These are phyloP conservation scores for Fraxinus pennsylvanica DNA, from an alignment of 257 asterid genomes.

Conservation along the genomic window DNA sequence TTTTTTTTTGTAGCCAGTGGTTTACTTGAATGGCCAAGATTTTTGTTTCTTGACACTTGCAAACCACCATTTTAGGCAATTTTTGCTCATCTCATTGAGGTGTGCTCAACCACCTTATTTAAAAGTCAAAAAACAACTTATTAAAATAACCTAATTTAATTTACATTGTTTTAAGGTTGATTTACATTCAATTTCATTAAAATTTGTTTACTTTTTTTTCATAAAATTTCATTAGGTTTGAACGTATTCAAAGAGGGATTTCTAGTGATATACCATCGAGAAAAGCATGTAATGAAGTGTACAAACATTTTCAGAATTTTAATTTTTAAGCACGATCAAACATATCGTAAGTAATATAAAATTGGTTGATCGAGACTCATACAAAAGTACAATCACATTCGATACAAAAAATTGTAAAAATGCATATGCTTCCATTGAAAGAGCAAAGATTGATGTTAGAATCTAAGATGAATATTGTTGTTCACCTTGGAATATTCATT, in stretches of 20 bases:
- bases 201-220: not conserved
- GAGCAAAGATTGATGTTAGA: not conserved
- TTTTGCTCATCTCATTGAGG: conserved; percentile 36
- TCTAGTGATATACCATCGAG: too few relatives aligned
- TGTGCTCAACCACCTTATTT: not conserved
- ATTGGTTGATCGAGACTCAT: not conserved
- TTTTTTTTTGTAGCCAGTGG: conserved; percentile 38
- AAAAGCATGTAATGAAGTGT: too few relatives aligned
- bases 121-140: not conserved
- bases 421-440: not conserved
- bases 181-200: not conserved
- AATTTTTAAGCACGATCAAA: not conserved
- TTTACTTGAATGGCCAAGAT: conserved; percentile 41
- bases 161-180: not conserved
- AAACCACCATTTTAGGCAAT: conserved; percentile 53
- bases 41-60: conserved; percentile 34
- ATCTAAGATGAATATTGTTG: conserved; percentile 1
- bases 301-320: too few relatives aligned
- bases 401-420: not conserved
- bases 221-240: not conserved
- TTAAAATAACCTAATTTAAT: too few relatives aligned
- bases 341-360: not conserved
- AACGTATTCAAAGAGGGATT: too few relatives aligned
- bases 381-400: not conserved
- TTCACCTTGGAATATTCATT: not conserved